These are phyloP conservation scores for Pseudogymnoascus sp. DNA, from an alignment of 2,329 filamentous ascomycete species.

Conservation along the genomic window DNA sequence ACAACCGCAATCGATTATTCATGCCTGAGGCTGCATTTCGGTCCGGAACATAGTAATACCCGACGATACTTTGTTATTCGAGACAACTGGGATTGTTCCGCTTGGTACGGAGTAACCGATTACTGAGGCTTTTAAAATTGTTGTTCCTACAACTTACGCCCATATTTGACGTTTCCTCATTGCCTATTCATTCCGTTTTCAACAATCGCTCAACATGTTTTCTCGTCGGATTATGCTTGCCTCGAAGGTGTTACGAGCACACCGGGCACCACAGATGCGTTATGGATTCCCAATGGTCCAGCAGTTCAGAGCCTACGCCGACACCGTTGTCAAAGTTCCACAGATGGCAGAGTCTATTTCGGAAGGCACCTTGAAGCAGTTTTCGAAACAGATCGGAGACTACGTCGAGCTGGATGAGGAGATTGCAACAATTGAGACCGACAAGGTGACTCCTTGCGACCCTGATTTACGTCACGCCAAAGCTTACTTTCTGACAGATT, in stretches of 20 bases:
- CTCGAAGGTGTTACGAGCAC: slow-evolving; percentile 27
- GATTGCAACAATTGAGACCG: slow-evolving; percentile 96
- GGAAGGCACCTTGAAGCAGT: slow-evolving; percentile 94
- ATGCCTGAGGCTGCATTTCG: neutral
- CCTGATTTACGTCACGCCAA: neutral
- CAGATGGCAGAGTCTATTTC: slow-evolving; percentile 99
- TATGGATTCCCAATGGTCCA: slow-evolving; percentile 39
- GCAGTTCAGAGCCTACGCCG: slow-evolving; percentile 61
- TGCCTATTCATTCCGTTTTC: neutral
- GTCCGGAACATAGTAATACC: neutral
- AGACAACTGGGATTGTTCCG: neutral
- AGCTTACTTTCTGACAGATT: slow-evolving; percentile 51
- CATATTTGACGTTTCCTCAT: neutral
- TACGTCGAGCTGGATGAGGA: slow-evolving; percentile 94
- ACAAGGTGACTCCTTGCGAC: slow-evolving; percentile 61
- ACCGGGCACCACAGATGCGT: slow-evolving; percentile 25
- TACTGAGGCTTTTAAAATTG: slow-evolving; percentile 5
- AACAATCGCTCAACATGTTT: slow-evolving; percentile 22
- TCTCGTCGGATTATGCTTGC: slow-evolving; percentile 27
- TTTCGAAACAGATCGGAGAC: slow-evolving; percentile 86
- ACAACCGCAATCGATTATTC: neutral
- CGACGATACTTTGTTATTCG: slow-evolving; percentile 5
- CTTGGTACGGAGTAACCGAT: neutral
- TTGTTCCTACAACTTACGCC: neutral
- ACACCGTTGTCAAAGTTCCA: slow-evolving; percentile 84